A percentile compares a stretch with the other conserved stretches of the same genome.
Evolutionary conservation across 2,329 filamentous ascomycete species (phyloP).

Genomic region (Magnaporthales sp.): DNA sequence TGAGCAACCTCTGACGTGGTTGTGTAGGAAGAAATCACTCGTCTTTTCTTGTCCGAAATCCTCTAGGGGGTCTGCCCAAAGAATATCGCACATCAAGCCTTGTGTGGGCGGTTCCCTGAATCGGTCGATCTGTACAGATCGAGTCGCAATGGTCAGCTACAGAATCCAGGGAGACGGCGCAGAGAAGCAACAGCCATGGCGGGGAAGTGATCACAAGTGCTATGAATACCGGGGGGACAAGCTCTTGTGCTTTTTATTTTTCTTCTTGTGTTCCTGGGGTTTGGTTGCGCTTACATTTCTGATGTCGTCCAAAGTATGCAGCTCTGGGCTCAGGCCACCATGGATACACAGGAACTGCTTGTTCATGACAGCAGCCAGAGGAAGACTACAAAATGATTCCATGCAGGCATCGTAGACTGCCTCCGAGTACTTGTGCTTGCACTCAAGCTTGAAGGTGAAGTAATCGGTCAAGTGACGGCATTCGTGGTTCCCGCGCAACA

Average conservation of each 20-base stretch:
- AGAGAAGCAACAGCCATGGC: not conserved
- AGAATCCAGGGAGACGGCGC: not conserved
- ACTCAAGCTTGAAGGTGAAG: constrained; percentile 99
- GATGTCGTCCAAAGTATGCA: constrained; percentile 91
- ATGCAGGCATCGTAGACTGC: constrained; percentile 94
- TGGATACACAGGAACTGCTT: constrained; percentile 99
- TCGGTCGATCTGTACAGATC: constrained; percentile 69
- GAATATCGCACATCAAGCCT: constrained; percentile 97
- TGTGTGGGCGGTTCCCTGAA: constrained; percentile 97
- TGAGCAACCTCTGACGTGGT: constrained; percentile 95
- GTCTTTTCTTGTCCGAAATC: constrained; percentile 99
- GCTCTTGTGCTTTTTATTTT: too few species aligned
- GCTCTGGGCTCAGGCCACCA: constrained; percentile 87
- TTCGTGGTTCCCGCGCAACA: constrained; percentile 96
- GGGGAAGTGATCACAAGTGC: not conserved
- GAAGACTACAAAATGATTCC: constrained; percentile 93
- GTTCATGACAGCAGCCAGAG: constrained; percentile 97
- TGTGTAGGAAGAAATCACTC: constrained; percentile 94
- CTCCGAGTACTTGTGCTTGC: constrained; percentile 99
- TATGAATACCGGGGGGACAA: not conserved
- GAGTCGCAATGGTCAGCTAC: not conserved
- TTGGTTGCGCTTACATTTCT: constrained; percentile 58
- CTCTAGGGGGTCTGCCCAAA: constrained; percentile 96
- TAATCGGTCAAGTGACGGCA: constrained; percentile 98
- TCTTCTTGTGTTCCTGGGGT: constrained; percentile 10